Conservation (phyloP, 1,284 basidiomycete species). For the Grifola frondosa region DNA sequence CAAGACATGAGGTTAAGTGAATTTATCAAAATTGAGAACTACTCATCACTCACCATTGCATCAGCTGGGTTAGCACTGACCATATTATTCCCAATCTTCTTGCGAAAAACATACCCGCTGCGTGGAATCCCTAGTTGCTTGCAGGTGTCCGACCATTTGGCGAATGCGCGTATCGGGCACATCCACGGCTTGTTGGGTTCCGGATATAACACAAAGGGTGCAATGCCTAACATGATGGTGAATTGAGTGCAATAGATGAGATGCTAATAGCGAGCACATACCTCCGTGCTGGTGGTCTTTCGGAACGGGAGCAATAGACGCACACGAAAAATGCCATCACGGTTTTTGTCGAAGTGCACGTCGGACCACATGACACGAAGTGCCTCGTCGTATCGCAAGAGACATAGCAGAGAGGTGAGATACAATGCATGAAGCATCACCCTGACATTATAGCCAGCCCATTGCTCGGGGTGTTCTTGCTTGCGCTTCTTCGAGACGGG, state of each 20-base stretch:
- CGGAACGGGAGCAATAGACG: slow-evolving; percentile 11
- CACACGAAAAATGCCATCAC: slow-evolving; percentile 1
- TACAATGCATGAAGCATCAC: slow-evolving; percentile 23
- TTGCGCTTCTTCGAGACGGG: slow-evolving; percentile 7
- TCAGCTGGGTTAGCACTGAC: too few relatives aligned
- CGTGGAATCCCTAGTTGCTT: slow-evolving; percentile 1
- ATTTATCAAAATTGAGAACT: too few relatives aligned
- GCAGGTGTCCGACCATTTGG: slow-evolving; percentile 4
- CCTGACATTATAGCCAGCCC: slow-evolving; percentile 19
- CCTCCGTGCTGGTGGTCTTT: slow-evolving; percentile 17
- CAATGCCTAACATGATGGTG: slow-evolving; percentile 10
- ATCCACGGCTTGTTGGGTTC: slow-evolving; percentile 11
- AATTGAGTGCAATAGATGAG: neutral
- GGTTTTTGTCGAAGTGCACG: slow-evolving; percentile 3
- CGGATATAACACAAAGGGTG: slow-evolving; percentile 14
- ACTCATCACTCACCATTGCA: too few relatives aligned
- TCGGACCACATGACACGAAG: slow-evolving; percentile 22
- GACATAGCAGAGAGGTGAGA: slow-evolving; percentile 22
- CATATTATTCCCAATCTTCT: too few relatives aligned
- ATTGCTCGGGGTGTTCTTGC: slow-evolving; percentile 9
- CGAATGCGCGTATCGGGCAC: slow-evolving; percentile 10
- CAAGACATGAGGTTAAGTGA: too few relatives aligned
- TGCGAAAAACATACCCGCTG: slow-evolving; percentile 15
- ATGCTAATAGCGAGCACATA: neutral
- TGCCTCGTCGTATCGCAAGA: slow-evolving; percentile 25